Conservation (phyloP, 495 filamentous ascomycete species). For the Pyrenopolyporus hunteri region DNA sequence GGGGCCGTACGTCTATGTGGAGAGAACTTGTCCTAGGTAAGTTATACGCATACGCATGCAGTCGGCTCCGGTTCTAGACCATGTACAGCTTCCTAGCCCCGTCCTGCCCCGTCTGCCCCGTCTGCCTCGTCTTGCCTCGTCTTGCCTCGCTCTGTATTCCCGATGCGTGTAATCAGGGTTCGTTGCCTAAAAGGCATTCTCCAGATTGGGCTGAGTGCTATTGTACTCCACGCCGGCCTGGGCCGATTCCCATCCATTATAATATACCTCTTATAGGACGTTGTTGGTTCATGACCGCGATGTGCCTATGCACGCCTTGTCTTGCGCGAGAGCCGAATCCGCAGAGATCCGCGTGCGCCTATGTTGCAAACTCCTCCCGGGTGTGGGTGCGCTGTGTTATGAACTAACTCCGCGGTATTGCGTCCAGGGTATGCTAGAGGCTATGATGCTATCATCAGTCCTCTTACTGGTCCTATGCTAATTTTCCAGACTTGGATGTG, state of each 20-base stretch:
- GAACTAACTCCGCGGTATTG: not conserved
- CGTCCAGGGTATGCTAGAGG: not conserved
- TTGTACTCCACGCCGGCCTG: too few relatives aligned
- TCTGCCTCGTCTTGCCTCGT: slow-evolving; percentile 13
- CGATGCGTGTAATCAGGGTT: not conserved
- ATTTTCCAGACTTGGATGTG: not conserved
- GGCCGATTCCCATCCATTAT: too few relatives aligned
- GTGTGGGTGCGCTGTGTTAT: not conserved
- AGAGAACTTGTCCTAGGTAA: too few relatives aligned
- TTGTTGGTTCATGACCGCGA: too few relatives aligned
- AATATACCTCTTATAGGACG: too few relatives aligned
- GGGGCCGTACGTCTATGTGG: not conserved
- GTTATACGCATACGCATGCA: not conserved
- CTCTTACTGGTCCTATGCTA: not conserved
- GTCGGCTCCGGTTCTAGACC: slow-evolving; percentile 1
- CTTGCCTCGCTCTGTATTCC: not conserved
- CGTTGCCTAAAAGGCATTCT: slow-evolving; percentile 12
- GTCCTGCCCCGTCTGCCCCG: not conserved
- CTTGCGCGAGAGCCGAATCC: too few relatives aligned
- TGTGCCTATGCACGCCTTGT: too few relatives aligned
- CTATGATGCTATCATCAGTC: not conserved
- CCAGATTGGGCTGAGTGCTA: not conserved
- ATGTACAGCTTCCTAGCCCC: slow-evolving; percentile 17
- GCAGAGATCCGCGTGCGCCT: not conserved
- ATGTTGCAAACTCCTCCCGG: not conserved